Percentiles rank a stretch among this genome's conserved stretches.
These are phyloP conservation scores for Przewalskia tangutica DNA, from an alignment of 257 asterid genomes.

Conservation along the genomic window DNA sequence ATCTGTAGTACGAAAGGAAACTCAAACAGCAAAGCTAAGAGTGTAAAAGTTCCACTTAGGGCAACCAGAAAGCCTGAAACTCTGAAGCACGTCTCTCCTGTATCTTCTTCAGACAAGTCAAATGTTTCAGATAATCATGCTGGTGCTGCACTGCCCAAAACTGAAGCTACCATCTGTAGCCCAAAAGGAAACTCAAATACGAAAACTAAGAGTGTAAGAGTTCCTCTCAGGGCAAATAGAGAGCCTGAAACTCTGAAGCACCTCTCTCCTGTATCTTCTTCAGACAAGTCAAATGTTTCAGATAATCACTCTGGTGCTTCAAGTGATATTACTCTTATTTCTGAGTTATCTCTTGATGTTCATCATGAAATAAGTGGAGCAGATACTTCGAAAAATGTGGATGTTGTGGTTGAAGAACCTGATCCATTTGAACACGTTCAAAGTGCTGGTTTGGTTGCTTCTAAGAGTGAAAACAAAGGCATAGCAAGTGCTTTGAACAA, in stretches of 20 bases:
- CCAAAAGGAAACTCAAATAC: constrained; percentile 38
- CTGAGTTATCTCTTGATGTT: constrained; percentile 26
- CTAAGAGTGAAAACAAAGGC: background rate
- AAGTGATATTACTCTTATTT: constrained; percentile 14
- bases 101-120: constrained; percentile 18
- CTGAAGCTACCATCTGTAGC: constrained; percentile 29
- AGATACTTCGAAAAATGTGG: background rate
- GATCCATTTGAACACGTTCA: background rate
- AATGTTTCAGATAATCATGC: constrained; percentile 13
- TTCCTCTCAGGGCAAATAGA: constrained; percentile 21
- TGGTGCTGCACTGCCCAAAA: constrained; percentile 28
- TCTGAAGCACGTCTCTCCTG: constrained; percentile 21
- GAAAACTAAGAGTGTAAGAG: constrained; percentile 41
- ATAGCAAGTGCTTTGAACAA: background rate
- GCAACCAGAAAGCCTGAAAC: constrained; percentile 19
- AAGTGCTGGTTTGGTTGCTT: background rate
- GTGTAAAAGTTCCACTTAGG: constrained; percentile 27
- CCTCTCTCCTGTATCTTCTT: constrained; percentile 16
- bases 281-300: constrained; percentile 20
- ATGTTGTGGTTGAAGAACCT: background rate
- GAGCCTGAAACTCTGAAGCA: constrained; percentile 24
- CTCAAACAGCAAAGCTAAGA: constrained; percentile 48
- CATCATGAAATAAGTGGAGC: constrained; percentile 17
- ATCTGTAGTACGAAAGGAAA: constrained; percentile 33
- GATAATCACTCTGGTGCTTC: constrained; percentile 6